phyloP scores from a whole-genome alignment of 495 filamentous ascomycete species.

The Daldinia loculata region DNA sequence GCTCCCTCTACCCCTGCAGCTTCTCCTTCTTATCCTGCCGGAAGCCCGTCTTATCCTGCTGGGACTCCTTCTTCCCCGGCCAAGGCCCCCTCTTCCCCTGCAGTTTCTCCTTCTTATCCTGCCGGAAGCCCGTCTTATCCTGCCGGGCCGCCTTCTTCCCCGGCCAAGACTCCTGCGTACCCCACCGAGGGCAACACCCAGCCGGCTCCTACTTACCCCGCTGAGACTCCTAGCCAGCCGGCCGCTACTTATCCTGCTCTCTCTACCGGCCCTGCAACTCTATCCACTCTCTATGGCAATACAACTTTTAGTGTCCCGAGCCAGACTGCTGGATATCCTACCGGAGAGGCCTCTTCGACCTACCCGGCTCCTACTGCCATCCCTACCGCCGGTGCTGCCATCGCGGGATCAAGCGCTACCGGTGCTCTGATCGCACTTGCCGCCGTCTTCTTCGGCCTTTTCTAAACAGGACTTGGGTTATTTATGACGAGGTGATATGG shows the following conservation, averaged over 20 bases:
- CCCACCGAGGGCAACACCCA: slow-evolving; percentile 13
- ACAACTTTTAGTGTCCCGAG: slow-evolving; percentile 7
- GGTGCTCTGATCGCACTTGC: slow-evolving; percentile 37
- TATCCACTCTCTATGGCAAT: slow-evolving; percentile 19
- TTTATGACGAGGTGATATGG: neutral
- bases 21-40: neutral
- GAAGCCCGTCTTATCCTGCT: neutral
- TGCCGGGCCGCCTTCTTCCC: neutral
- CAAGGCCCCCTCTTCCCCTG: neutral
- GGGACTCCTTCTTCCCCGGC: neutral
- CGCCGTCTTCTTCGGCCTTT: slow-evolving; percentile 39
- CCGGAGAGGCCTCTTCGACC: slow-evolving; percentile 14
- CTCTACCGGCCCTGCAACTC: slow-evolving; percentile 3
- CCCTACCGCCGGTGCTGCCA: slow-evolving; percentile 36
- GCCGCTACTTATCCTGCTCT: slow-evolving; percentile 9
- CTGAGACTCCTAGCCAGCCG: slow-evolving; percentile 17
- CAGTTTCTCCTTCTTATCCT: neutral
- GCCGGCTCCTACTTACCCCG: slow-evolving; percentile 26
- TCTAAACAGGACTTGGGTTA: slow-evolving; percentile 22
- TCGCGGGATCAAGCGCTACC: slow-evolving; percentile 31
- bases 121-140: neutral
- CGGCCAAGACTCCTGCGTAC: slow-evolving; percentile 13
- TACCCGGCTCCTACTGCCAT: slow-evolving; percentile 25
- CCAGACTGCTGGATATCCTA: slow-evolving; percentile 23
- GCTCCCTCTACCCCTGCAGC: neutral